phyloP scores from a whole-genome alignment of 148 eudicot genomes.

The Bassia scoparia region DNA sequence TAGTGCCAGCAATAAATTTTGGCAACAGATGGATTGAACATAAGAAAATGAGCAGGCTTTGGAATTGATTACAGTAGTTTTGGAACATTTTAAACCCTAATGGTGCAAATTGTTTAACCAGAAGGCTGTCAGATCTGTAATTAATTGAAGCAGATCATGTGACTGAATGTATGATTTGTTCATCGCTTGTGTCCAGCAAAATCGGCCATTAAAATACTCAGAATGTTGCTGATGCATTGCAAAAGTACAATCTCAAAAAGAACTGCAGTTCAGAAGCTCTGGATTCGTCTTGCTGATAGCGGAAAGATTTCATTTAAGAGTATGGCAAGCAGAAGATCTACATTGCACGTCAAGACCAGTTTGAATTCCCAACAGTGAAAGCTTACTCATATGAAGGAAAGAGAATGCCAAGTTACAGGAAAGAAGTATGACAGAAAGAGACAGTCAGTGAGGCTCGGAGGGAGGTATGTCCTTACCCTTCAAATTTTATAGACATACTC shows the following conservation, averaged over 20 bases:
- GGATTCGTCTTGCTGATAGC: conserved; percentile 72
- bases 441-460: conserved; percentile 59
- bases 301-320: conserved; percentile 78
- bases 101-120: too few species aligned
- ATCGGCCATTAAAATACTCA: conserved; percentile 87
- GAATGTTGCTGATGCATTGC: conserved; percentile 82
- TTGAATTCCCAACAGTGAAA: conserved; percentile 83
- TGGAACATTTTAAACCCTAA: too few species aligned
- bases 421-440: conserved; percentile 49
- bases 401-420: conserved; percentile 72
- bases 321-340: conserved; percentile 97
- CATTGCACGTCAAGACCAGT: conserved; percentile 89
- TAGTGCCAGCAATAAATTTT: background rate
- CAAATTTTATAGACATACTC: background rate
- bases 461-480: conserved; percentile 50
- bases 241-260: conserved; percentile 91
- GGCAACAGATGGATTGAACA: too few species aligned
- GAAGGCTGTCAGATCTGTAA: too few species aligned
- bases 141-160: too few species aligned
- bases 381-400: conserved; percentile 82
- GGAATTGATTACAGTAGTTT: background rate
- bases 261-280: conserved; percentile 83
- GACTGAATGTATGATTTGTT: too few species aligned
- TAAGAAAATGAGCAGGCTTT: background rate
- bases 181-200: conserved; percentile 73